Base-by-base conservation (phyloP, 495 filamentous ascomycete species). In the Penicillium alfredii region DNA sequence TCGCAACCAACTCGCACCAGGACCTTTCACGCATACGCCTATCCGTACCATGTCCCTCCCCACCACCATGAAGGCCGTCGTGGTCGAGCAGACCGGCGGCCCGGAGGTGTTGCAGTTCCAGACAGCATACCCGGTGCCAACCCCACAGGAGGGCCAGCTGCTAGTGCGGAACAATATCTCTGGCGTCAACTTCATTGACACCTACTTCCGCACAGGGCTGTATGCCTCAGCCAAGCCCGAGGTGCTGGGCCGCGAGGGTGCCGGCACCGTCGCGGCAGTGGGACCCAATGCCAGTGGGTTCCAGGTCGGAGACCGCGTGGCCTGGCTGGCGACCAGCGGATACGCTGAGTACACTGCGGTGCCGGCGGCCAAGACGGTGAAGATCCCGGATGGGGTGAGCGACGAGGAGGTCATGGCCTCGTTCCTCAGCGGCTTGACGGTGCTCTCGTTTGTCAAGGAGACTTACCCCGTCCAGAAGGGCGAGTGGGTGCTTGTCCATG, bases 131-230 rank as follows among this genome's bases (percentile, higher is more conserved):
- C 87, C 87, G 13, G 80, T 94, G 7, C 88, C 90, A 0, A 63
- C 69, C 15, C 78, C 80, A 18, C 61, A 76, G 33, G 77, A 82
- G 26, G 82, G 79, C 30, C 71, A 96, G 40, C 42, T 96, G 18
- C 73, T 97, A 3, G 76, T 97, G 30, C 84, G 85, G 61, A 96
- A 96, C 55, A 77, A 86, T 37, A 84, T 77, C 51, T 74, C 85
- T 28, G 90, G 90, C 11, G 68, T 97, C 35, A 95, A 97, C 61
- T 97, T 79, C 63, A 94, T 96, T 56, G 62, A 68, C 46, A 84
- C 82, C 27, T 95, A 97, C 62, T 94, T 89, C 78, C 87, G 90
- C 47, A 81, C 77, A 7, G 92, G 92, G 13, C 77, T 95, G 24
- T 98, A 96, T 67, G 69, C 74, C 0, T 63, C 79, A 3, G 69